Conservation (phyloP, 2,329 filamentous ascomycete species). For the Sclerotinia nivalis region DNA sequence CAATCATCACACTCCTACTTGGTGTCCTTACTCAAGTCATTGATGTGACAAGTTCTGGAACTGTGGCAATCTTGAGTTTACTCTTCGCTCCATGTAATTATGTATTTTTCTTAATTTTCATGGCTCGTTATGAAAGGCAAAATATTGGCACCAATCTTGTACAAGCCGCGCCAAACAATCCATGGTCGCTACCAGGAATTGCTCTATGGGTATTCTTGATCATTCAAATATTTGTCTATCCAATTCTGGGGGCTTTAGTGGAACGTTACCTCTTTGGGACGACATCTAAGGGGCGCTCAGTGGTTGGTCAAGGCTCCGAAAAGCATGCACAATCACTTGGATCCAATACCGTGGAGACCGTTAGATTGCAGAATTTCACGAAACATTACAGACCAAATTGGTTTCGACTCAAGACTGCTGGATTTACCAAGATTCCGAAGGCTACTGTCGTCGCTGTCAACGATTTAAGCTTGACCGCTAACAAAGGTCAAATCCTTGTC, state of each 20-base stretch:
- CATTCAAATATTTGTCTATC: slow-evolving; percentile 76
- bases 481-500: slow-evolving; percentile 80
- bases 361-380: slow-evolving; percentile 71
- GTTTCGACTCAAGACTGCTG: slow-evolving; percentile 52
- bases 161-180: slow-evolving; percentile 60
- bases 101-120: slow-evolving; percentile 73
- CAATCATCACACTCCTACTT: slow-evolving; percentile 71
- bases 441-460: slow-evolving; percentile 78
- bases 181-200: slow-evolving; percentile 71
- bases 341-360: slow-evolving; percentile 48
- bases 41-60: slow-evolving; percentile 56
- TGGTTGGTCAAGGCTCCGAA: slow-evolving; percentile 42
- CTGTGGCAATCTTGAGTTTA: slow-evolving; percentile 69
- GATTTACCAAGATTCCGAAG: slow-evolving; percentile 44
- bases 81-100: slow-evolving; percentile 88
- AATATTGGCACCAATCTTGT: slow-evolving; percentile 61
- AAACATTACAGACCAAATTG: slow-evolving; percentile 74
- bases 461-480: slow-evolving; percentile 67
- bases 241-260: slow-evolving; percentile 70
- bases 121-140: slow-evolving; percentile 74
- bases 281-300: slow-evolving; percentile 60
- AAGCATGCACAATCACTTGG: slow-evolving; percentile 24
- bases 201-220: slow-evolving; percentile 76
- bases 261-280: slow-evolving; percentile 78
- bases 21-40: slow-evolving; percentile 81